Evolutionary conservation across 2,329 filamentous ascomycete genomes (phyloP).

Genomic region (Penicillium brevicompactum): DNA sequence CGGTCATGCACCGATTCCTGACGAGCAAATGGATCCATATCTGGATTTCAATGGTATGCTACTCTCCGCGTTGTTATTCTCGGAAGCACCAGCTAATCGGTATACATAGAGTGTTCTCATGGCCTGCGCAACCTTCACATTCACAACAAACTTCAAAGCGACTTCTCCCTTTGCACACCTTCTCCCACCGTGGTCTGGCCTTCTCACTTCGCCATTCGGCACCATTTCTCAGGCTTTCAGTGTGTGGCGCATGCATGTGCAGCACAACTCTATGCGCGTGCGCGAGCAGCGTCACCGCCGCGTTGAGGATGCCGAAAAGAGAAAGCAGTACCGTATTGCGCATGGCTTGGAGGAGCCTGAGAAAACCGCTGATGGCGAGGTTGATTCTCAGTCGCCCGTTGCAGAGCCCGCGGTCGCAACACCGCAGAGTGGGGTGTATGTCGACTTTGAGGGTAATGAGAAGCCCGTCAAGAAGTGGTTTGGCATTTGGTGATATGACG

Average conservation of each 20-base stretch:
- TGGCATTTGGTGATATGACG: conserved; percentile 67
- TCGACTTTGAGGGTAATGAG: conserved; percentile 48
- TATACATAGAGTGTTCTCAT: conserved; percentile 63
- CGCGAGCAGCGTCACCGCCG: conserved; percentile 71
- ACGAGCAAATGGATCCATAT: conserved; percentile 75
- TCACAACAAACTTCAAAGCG: conserved; percentile 74
- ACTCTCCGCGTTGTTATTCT: neutral
- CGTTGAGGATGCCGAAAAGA: conserved; percentile 85
- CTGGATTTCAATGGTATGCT: conserved; percentile 76
- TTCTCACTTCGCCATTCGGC: conserved; percentile 69
- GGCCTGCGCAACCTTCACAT: conserved; percentile 70
- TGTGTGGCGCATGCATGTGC: conserved; percentile 75
- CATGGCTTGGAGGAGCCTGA: conserved; percentile 70
- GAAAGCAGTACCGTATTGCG: conserved; percentile 79
- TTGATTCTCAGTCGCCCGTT: conserved; percentile 43
- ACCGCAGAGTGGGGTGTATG: conserved; percentile 30
- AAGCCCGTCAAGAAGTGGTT: conserved; percentile 75
- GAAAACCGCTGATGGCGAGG: conserved; percentile 35
- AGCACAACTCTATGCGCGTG: conserved; percentile 68
- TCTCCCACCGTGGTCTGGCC: conserved; percentile 70
- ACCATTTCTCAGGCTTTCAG: conserved; percentile 67
- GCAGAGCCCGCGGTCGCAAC: conserved; percentile 36
- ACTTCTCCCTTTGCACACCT: conserved; percentile 80
- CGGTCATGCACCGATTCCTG: conserved; percentile 82
- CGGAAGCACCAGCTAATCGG: neutral